Percentiles rank a stretch among this genome's conserved stretches.
Conservation (phyloP, 208 protist species). For the Leptomonas seymouri region DNA sequence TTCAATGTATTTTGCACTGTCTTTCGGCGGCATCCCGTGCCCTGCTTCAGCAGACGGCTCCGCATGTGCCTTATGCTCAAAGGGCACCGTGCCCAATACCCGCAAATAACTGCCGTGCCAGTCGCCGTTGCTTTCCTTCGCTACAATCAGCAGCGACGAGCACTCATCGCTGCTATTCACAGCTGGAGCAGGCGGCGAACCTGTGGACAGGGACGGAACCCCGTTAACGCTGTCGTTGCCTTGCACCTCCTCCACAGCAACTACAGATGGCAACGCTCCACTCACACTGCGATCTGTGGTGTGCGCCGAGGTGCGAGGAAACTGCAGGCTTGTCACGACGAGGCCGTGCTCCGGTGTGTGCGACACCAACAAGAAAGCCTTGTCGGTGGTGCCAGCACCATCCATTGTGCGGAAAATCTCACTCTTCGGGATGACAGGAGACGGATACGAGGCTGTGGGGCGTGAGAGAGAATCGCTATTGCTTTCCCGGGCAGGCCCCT, state of each 20-base stretch:
- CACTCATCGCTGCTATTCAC: background rate
- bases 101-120: too few relatives aligned
- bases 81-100: too few relatives aligned
- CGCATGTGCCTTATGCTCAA: too few relatives aligned
- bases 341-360: conserved; percentile 16
- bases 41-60: background rate
- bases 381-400: background rate
- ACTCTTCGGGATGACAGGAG: background rate
- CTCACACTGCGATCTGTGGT: background rate
- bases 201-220: background rate
- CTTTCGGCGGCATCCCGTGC: background rate
- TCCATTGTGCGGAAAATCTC: background rate
- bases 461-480: background rate
- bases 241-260: background rate
- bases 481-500: background rate
- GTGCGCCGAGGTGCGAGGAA: background rate
- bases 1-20: too few relatives aligned
- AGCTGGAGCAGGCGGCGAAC: background rate
- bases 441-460: background rate
- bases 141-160: too few relatives aligned
- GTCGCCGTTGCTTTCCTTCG: too few relatives aligned
- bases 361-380: conserved; percentile 7
- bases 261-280: background rate
- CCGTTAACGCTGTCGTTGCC: background rate
- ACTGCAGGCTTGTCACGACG: conserved; percentile 13